Conservation (phyloP, 2,329 filamentous ascomycete genomes). For the Plenodomus biglobosus region DNA sequence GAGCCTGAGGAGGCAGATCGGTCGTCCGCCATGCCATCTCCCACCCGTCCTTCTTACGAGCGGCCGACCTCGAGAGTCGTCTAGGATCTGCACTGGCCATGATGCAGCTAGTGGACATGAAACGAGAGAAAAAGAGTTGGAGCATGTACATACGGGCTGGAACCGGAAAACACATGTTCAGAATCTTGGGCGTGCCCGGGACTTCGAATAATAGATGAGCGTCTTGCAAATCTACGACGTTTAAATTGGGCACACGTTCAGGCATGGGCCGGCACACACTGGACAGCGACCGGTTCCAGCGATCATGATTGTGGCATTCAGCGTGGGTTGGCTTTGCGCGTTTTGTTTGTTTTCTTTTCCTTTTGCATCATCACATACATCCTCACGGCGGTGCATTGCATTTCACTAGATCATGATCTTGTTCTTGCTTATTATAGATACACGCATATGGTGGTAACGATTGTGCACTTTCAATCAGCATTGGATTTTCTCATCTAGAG, state of each 20-base stretch:
- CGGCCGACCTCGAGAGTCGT: conserved; percentile 8
- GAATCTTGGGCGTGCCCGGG: conserved; percentile 11
- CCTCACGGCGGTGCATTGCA: conserved; percentile 34
- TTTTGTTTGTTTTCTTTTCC: conserved; percentile 24
- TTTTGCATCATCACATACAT: conserved; percentile 20
- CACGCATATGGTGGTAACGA: conserved; percentile 23
- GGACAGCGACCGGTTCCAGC: conserved; percentile 19
- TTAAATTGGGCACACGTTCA: conserved; percentile 11
- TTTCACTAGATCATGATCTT: conserved; percentile 3
- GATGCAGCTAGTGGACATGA: conserved; percentile 4
- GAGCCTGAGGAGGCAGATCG: conserved; percentile 34
- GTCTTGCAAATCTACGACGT: conserved; percentile 7
- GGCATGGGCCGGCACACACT: conserved; percentile 20
- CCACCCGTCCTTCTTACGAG: conserved; percentile 17
- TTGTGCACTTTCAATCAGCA: conserved; percentile 27
- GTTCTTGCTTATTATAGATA: conserved; percentile 20
- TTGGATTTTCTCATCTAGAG: conserved; percentile 13
- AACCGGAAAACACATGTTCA: conserved; percentile 24
- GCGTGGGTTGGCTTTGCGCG: conserved; percentile 33
- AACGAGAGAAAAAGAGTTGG: conserved; percentile 5
- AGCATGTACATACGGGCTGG: conserved; percentile 25
- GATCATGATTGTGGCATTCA: conserved; percentile 45
- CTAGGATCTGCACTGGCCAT: neutral
- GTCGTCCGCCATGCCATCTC: conserved; percentile 22
- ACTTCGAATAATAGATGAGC: neutral